Percentiles rank a stretch among this genome's conserved stretches.
These are phyloP conservation scores for Daldinia grandis DNA, from an alignment of 495 filamentous ascomycete genomes.

Conservation along the genomic window DNA sequence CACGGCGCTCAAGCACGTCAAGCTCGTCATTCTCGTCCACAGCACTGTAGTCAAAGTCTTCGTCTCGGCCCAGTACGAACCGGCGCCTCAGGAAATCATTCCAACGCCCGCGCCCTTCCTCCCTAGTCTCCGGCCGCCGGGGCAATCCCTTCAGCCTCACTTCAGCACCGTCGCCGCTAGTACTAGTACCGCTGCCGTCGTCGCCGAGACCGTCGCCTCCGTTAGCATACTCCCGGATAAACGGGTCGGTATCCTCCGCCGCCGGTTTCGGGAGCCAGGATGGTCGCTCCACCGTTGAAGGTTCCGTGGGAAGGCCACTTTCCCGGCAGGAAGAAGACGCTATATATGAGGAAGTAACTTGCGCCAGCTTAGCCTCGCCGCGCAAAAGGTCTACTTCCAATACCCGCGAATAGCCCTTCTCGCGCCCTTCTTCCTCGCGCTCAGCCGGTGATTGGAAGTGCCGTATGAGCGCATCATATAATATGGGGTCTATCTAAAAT, in stretches of 20 bases:
- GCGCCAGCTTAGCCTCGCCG: constrained; percentile 75
- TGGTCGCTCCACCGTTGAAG: not conserved
- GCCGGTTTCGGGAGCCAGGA: constrained; percentile 31
- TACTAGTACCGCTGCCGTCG: not conserved
- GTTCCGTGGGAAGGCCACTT: not conserved
- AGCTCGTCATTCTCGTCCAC: constrained; percentile 77
- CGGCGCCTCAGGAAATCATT: constrained; percentile 70
- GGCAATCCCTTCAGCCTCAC: not conserved
- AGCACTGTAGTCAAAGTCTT: constrained; percentile 75
- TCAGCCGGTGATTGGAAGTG: constrained; percentile 79
- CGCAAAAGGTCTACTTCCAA: constrained; percentile 76
- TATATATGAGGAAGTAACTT: constrained; percentile 49
- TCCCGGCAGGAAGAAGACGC: not conserved
- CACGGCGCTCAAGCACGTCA: constrained; percentile 69
- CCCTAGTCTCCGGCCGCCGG: constrained; percentile 61
- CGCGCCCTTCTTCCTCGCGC: constrained; percentile 73
- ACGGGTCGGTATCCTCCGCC: constrained; percentile 27
- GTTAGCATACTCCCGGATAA: constrained; percentile 34
- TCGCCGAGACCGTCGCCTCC: constrained; percentile 23
- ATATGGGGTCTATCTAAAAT: constrained; percentile 69
- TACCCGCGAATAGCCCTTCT: constrained; percentile 76
- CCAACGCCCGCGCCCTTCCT: constrained; percentile 74
- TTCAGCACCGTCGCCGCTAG: too few species aligned
- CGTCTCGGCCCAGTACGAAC: constrained; percentile 75
- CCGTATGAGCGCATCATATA: constrained; percentile 81